phyloP scores from a whole-genome alignment of 2,329 filamentous ascomycete genomes.

The Claviceps monticola region DNA sequence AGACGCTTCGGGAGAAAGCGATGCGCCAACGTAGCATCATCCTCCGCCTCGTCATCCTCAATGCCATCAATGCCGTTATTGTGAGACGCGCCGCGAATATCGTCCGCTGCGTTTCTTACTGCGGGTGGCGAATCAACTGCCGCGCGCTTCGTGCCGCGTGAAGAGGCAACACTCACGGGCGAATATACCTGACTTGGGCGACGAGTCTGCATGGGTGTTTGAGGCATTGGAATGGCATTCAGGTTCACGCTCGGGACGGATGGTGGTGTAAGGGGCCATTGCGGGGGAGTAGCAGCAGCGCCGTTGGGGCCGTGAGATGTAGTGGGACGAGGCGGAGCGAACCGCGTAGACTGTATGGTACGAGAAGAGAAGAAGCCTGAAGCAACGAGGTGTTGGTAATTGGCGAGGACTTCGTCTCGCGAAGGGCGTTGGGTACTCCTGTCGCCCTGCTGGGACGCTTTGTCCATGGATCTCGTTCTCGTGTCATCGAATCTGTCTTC shows the following conservation, averaged over 20 bases:
- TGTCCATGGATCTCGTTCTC: not conserved
- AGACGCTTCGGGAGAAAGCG: slow-evolving; percentile 27
- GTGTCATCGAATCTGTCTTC: not conserved
- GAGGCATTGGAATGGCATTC: slow-evolving; percentile 2
- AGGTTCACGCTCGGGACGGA: not conserved
- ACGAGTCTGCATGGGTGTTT: slow-evolving; percentile 6
- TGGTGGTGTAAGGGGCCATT: slow-evolving; percentile 14
- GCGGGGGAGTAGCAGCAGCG: slow-evolving; percentile 8
- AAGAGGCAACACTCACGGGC: slow-evolving; percentile 20
- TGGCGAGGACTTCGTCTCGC: slow-evolving; percentile 39
- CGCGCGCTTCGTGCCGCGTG: slow-evolving; percentile 37
- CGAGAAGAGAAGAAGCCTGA: slow-evolving; percentile 45
- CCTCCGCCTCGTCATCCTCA: slow-evolving; percentile 6
- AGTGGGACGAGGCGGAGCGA: slow-evolving; percentile 6
- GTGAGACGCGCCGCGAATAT: no score
- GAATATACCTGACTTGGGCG: slow-evolving; percentile 15
- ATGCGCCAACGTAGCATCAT: slow-evolving; percentile 11
- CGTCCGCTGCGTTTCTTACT: slow-evolving; percentile 6
- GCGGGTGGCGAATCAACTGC: slow-evolving; percentile 23
- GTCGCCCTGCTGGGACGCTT: slow-evolving; percentile 1
- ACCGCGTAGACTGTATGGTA: slow-evolving; percentile 41
- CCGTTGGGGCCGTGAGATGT: slow-evolving; percentile 8
- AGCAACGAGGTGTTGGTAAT: slow-evolving; percentile 41
- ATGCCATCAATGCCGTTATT: not conserved
- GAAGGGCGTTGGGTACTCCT: slow-evolving; percentile 17